Percentiles rank a stretch among this genome's conserved stretches.
Conservation (phyloP, 352 stramenopile species). For the Globisporangium yorkense region DNA sequence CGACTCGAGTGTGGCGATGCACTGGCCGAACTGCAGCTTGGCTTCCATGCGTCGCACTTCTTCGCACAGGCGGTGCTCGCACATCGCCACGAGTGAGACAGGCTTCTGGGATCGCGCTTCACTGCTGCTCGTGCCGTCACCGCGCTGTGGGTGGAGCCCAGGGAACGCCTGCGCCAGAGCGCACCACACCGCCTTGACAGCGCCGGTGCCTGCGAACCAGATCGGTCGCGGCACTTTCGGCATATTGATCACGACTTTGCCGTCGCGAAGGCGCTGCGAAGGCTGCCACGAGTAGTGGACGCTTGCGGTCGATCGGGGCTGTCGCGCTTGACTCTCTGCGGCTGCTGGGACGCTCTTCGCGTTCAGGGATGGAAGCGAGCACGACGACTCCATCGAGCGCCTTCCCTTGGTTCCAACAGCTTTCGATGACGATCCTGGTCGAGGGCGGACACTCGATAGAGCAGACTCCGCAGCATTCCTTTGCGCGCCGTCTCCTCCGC, state of each 20-base stretch:
- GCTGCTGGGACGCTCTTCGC: background rate
- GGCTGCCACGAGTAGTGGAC: constrained; percentile 70
- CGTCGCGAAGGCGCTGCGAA: constrained; percentile 44
- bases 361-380: constrained; percentile 16
- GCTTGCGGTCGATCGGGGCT: constrained; percentile 5
- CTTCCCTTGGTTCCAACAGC: background rate
- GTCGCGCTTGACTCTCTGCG: background rate
- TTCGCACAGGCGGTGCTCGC: constrained; percentile 59
- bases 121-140: background rate
- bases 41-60: constrained; percentile 80
- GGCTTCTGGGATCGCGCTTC: background rate
- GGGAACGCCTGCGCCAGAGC: constrained; percentile 50
- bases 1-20: constrained; percentile 72
- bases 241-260: constrained; percentile 76
- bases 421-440: background rate
- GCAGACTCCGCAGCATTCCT: background rate
- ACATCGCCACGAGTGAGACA: constrained; percentile 21
- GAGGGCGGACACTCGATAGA: background rate
- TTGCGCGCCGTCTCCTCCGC: background rate
- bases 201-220: constrained; percentile 80
- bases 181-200: constrained; percentile 81
- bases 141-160: constrained; percentile 13
- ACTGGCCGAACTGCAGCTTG: constrained; percentile 70
- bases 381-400: constrained; percentile 9
- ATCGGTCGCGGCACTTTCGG: constrained; percentile 73